These are phyloP conservation scores for Boletus eberwhitei DNA, from an alignment of 768 basidiomycete species.

Conservation along the genomic window DNA sequence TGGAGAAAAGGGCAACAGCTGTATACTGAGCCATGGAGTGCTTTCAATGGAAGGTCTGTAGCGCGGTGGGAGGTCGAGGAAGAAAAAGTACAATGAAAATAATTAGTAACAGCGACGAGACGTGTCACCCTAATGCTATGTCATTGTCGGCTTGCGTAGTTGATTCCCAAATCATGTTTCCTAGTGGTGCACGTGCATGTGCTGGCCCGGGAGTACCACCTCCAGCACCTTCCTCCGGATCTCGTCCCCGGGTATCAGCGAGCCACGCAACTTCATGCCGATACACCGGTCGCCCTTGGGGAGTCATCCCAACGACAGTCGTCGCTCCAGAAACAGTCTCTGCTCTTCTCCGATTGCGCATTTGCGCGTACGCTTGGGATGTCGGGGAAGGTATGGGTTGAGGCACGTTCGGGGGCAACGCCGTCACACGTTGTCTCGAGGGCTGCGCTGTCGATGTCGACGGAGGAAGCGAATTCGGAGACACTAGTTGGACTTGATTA, in stretches of 20 bases:
- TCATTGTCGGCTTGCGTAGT: slow-evolving; percentile 28
- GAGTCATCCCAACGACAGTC: slow-evolving; percentile 25
- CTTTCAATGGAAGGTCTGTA: slow-evolving; percentile 1
- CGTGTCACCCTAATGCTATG: slow-evolving; percentile 28
- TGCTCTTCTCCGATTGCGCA: slow-evolving; percentile 31
- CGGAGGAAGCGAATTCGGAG: slow-evolving; percentile 17
- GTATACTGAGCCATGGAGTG: slow-evolving; percentile 3
- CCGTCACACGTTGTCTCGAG: slow-evolving; percentile 26
- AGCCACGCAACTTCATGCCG: slow-evolving; percentile 30
- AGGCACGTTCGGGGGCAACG: slow-evolving; percentile 27
- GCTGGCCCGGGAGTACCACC: slow-evolving; percentile 19
- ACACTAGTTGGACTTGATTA: slow-evolving; percentile 8
- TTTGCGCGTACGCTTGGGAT: slow-evolving; percentile 15
- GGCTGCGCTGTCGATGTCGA: slow-evolving; percentile 10
- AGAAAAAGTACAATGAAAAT: background rate
- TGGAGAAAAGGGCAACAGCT: background rate
- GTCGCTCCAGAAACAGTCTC: slow-evolving; percentile 34
- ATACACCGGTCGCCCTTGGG: slow-evolving; percentile 27
- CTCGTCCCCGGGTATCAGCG: slow-evolving; percentile 18
- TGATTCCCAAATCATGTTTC: slow-evolving; percentile 30
- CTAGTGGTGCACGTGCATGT: slow-evolving; percentile 18
- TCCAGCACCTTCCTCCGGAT: slow-evolving; percentile 16
- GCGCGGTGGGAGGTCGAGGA: background rate
- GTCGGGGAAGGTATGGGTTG: slow-evolving; percentile 23
- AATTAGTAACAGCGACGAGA: slow-evolving; percentile 1